phyloP scores from a whole-genome alignment of 192 early-diverging fungal genomes.

The Coemansia sp. region DNA sequence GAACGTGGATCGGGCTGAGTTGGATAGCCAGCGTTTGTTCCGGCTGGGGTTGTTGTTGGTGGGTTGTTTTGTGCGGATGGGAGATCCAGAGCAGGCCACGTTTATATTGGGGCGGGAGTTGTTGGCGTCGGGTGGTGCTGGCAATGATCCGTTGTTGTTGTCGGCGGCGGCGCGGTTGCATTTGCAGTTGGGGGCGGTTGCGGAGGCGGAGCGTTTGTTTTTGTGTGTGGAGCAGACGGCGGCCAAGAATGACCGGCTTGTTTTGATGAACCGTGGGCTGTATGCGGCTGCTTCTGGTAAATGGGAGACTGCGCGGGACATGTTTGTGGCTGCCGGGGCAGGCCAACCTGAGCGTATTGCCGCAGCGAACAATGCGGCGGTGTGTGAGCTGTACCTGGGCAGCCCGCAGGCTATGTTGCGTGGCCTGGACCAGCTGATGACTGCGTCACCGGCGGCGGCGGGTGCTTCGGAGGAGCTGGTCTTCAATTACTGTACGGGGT shows the following conservation, averaged over 20 bases:
- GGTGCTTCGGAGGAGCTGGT: conserved; percentile 37
- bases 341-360: conserved; percentile 12
- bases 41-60: conserved; percentile 15
- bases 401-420: conserved; percentile 31
- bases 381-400: conserved; percentile 44
- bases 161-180: conserved; percentile 28
- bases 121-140: not conserved
- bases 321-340: conserved; percentile 7
- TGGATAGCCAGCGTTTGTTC: conserved; percentile 11
- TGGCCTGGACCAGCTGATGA: conserved; percentile 24
- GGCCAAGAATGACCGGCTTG: conserved; percentile 12
- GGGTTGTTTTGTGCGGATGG: conserved; percentile 3
- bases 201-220: conserved; percentile 22
- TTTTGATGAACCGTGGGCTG: conserved; percentile 32
- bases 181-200: conserved; percentile 29
- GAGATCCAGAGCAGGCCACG: conserved; percentile 8
- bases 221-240: conserved; percentile 4
- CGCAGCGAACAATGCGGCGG: conserved; percentile 27
- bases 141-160: conserved; percentile 16
- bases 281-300: conserved; percentile 27
- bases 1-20: too few relatives aligned
- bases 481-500: conserved; percentile 41
- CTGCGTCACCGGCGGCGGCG: conserved; percentile 15
- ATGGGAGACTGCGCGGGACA: conserved; percentile 20
- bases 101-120: conserved; percentile 4